phyloP scores from a whole-genome alignment of 2,329 filamentous ascomycete species.

The Xylariaceae sp. region DNA sequence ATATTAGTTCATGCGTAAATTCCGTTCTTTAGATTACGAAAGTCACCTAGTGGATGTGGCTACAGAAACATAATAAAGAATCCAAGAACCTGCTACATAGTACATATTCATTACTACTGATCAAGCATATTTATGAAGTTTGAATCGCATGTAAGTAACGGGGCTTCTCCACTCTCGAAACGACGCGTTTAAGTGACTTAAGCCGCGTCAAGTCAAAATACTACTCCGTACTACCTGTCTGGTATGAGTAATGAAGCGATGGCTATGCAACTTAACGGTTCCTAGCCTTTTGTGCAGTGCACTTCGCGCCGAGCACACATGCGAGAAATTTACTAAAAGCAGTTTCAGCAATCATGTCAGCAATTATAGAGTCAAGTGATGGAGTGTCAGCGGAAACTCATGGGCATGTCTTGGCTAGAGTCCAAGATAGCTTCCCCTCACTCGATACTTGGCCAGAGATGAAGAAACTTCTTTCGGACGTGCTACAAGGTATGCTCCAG shows the following conservation, averaged over 20 bases:
- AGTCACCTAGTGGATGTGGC: too few species aligned
- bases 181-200: too few species aligned
- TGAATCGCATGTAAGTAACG: too few species aligned
- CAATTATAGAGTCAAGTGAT: background rate
- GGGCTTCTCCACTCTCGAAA: too few species aligned
- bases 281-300: background rate
- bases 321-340: background rate
- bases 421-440: background rate
- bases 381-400: slow-evolving; percentile 7
- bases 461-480: slow-evolving; percentile 28
- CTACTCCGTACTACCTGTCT: too few species aligned
- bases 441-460: slow-evolving; percentile 20
- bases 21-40: too few species aligned
- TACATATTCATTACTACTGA: too few species aligned
- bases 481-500: slow-evolving; percentile 33
- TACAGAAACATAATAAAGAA: too few species aligned
- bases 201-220: too few species aligned
- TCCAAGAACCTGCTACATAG: too few species aligned
- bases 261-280: background rate
- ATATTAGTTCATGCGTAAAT: too few species aligned
- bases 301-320: background rate
- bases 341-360: slow-evolving; percentile 16
- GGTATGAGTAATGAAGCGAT: background rate
- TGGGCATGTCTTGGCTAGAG: background rate
- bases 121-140: too few species aligned